Conservation (phyloP, 2,329 filamentous ascomycete species). For the Sordariomycetes sp. region DNA sequence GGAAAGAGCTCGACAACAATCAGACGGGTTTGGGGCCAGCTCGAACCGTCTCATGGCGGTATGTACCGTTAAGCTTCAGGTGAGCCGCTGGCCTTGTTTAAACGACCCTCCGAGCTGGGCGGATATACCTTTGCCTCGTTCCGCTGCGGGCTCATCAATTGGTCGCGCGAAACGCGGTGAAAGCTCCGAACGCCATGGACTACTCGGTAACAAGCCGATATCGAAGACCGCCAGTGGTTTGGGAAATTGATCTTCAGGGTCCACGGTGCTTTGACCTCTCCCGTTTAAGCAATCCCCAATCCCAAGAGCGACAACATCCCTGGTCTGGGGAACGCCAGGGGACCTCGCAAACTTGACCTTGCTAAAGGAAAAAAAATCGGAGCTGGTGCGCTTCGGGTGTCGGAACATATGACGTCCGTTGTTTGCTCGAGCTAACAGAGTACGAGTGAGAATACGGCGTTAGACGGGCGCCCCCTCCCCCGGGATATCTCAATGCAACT, state of each 20-base stretch:
- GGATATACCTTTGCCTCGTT: background rate
- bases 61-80: background rate
- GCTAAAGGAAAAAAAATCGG: no score
- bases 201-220: no score
- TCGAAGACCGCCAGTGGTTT: background rate
- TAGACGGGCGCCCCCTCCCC: no score
- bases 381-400: background rate
- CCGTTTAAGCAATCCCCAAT: background rate
- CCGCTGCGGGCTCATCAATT: no score
- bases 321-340: background rate
- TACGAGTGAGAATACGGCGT: no score
- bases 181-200: no score
- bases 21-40: background rate
- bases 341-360: background rate
- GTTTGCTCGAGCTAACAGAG: no score
- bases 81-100: background rate
- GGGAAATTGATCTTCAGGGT: background rate
- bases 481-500: no score
- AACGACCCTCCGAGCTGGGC: background rate
- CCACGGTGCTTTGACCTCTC: background rate
- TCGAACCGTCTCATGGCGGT: background rate
- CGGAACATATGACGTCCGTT: no score
- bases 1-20: background rate
- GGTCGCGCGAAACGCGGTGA: no score
- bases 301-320: background rate